These are phyloP conservation scores for Cetraspora pellucida DNA, from an alignment of 192 early-diverging fungal genomes.

Conservation along the genomic window DNA sequence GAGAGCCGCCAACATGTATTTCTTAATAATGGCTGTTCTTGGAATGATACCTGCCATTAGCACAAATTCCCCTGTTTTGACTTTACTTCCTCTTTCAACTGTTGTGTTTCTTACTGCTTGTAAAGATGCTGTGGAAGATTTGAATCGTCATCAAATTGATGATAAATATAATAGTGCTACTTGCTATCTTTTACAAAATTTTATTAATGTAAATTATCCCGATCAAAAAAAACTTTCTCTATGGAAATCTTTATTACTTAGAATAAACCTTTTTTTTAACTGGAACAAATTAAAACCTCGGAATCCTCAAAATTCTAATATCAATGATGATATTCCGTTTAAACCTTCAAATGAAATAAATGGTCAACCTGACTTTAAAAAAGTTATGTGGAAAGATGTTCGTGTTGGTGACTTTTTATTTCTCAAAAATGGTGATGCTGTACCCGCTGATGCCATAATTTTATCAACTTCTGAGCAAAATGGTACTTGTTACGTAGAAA, in stretches of 20 bases:
- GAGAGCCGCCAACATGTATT: slow-evolving; percentile 83
- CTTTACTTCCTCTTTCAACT: slow-evolving; percentile 81
- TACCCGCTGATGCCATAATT: slow-evolving; percentile 85
- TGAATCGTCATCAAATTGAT: slow-evolving; percentile 83
- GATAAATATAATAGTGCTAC: slow-evolving; percentile 75
- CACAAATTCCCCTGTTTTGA: slow-evolving; percentile 75
- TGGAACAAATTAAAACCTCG: neutral
- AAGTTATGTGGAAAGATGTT: slow-evolving; percentile 68
- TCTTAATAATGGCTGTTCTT: slow-evolving; percentile 78
- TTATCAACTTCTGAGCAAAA: slow-evolving; percentile 79
- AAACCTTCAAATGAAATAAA: slow-evolving; percentile 18
- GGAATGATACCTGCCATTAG: slow-evolving; percentile 83
- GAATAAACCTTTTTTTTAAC: slow-evolving; percentile 10
- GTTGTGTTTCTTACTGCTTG: slow-evolving; percentile 78
- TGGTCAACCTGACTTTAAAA: slow-evolving; percentile 47
- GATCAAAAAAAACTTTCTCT: neutral
- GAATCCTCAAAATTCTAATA: neutral
- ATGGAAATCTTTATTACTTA: slow-evolving; percentile 22
- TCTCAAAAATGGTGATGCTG: slow-evolving; percentile 77
- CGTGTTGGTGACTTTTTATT: slow-evolving; percentile 88
- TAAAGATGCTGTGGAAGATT: slow-evolving; percentile 92
- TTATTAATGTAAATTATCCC: slow-evolving; percentile 53
- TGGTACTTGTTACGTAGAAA: slow-evolving; percentile 84
- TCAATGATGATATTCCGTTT: neutral
- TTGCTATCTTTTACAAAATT: slow-evolving; percentile 47